phyloP scores from a whole-genome alignment of 352 stramenopile species.

The Phytophthora pisi region DNA sequence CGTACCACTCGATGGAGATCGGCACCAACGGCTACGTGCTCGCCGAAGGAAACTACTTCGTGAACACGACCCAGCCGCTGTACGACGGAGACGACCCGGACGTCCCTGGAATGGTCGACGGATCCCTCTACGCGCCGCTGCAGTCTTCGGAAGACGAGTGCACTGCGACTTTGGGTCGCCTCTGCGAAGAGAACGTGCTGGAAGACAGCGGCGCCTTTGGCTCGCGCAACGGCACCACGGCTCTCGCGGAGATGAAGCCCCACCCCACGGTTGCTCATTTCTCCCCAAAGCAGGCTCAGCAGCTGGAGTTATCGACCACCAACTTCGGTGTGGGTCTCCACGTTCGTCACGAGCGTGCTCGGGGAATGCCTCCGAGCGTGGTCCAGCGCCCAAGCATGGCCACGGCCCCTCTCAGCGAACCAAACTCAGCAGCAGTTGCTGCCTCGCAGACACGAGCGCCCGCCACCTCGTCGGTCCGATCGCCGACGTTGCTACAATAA shows the following conservation, averaged over 20 bases:
- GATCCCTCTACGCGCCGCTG: background rate
- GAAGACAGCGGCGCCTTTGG: conserved; percentile 21
- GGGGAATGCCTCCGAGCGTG: no score
- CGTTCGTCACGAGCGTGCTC: background rate
- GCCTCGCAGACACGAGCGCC: no score
- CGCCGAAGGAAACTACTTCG: conserved; percentile 49
- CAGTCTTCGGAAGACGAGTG: conserved; percentile 20
- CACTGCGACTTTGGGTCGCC: conserved; percentile 11
- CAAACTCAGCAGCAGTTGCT: no score
- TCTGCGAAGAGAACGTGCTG: conserved; percentile 13
- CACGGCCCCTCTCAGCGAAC: background rate
- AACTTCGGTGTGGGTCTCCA: conserved; percentile 32
- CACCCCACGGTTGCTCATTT: background rate
- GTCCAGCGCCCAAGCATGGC: background rate
- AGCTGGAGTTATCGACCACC: background rate
- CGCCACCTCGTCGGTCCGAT: no score
- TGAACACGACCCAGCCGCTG: conserved; percentile 28
- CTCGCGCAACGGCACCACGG: conserved; percentile 12
- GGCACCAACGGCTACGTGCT: conserved; percentile 31
- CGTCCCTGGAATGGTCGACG: conserved; percentile 4
- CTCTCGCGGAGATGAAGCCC: conserved; percentile 19
- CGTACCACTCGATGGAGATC: conserved; percentile 40
- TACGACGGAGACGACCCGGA: conserved; percentile 4
- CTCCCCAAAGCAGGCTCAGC: conserved; percentile 5
- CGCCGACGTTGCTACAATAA: no score